Conservation (phyloP, 345 rosid genomes). For the Populus nigra region DNA sequence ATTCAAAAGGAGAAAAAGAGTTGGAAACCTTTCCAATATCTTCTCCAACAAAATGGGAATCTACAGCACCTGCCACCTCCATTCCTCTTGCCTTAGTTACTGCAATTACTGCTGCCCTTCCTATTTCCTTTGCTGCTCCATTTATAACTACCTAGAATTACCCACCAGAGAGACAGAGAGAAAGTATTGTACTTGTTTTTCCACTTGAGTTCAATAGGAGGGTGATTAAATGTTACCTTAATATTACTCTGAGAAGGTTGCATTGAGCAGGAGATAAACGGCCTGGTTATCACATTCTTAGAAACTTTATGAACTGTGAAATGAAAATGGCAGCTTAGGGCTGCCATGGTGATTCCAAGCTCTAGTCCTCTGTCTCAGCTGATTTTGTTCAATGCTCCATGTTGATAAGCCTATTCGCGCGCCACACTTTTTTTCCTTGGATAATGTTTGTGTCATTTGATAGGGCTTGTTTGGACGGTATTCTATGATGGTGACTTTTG, state of each 20-base stretch:
- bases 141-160: slow-evolving; percentile 58
- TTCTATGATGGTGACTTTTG: slow-evolving; percentile 18
- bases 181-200: neutral
- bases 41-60: slow-evolving; percentile 70
- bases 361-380: slow-evolving; percentile 1
- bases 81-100: slow-evolving; percentile 86
- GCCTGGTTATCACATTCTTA: slow-evolving; percentile 33
- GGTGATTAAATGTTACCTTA: slow-evolving; percentile 46
- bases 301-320: slow-evolving; percentile 23
- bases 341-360: slow-evolving; percentile 48
- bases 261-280: slow-evolving; percentile 55
- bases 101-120: slow-evolving; percentile 82
- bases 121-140: slow-evolving; percentile 96
- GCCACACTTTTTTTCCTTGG: slow-evolving; percentile 5
- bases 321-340: slow-evolving; percentile 48
- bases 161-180: neutral
- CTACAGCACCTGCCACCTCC: slow-evolving; percentile 94
- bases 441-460: slow-evolving; percentile 32
- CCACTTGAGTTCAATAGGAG: neutral
- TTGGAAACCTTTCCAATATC: slow-evolving; percentile 70
- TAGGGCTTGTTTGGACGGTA: slow-evolving; percentile 25
- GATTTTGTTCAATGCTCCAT: neutral
- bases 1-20: neutral
- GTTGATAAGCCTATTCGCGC: slow-evolving; percentile 25
- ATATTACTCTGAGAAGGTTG: slow-evolving; percentile 77